These are phyloP conservation scores for Venturia effusa DNA, from an alignment of 2,329 filamentous ascomycete genomes.

Conservation along the genomic window DNA sequence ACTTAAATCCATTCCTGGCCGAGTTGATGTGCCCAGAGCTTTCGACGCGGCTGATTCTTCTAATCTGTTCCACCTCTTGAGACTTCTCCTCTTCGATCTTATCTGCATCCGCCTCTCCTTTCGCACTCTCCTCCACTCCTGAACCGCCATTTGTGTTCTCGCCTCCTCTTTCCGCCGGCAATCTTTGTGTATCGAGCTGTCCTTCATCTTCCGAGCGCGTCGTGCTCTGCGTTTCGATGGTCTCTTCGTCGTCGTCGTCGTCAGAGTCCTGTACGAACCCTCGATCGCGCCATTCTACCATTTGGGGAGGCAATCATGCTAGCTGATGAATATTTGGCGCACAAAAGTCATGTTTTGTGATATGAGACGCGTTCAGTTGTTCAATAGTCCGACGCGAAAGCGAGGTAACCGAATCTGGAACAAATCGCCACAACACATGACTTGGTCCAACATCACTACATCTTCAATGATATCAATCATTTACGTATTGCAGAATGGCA, in stretches of 20 bases:
- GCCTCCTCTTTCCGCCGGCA: not conserved
- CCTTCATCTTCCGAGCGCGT: not conserved
- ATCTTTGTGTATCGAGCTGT: not conserved
- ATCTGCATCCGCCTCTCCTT: not conserved
- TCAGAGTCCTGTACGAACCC: conserved; percentile 42
- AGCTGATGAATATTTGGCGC: not conserved
- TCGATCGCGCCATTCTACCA: conserved; percentile 38
- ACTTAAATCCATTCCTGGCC: not conserved
- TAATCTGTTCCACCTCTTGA: not conserved
- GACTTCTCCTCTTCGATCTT: not conserved
- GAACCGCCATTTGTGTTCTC: not conserved
- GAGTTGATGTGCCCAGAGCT: not conserved
- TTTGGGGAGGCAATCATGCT: conserved; percentile 22
- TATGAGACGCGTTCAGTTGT: not conserved
- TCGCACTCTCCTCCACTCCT: not conserved
- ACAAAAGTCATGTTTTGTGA: not conserved
- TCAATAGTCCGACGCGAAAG: not conserved
- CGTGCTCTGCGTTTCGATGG: conserved; percentile 14
- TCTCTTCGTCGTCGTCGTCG: conserved; percentile 28
- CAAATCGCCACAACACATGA: not conserved
- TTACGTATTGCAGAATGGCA: not conserved
- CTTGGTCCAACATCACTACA: not conserved
- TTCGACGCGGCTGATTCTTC: no score
- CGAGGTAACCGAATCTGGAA: not conserved
- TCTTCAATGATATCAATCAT: not conserved